These are phyloP conservation scores for Phyllosticta citrichinensis DNA, from an alignment of 2,329 filamentous ascomycete genomes.

Conservation along the genomic window DNA sequence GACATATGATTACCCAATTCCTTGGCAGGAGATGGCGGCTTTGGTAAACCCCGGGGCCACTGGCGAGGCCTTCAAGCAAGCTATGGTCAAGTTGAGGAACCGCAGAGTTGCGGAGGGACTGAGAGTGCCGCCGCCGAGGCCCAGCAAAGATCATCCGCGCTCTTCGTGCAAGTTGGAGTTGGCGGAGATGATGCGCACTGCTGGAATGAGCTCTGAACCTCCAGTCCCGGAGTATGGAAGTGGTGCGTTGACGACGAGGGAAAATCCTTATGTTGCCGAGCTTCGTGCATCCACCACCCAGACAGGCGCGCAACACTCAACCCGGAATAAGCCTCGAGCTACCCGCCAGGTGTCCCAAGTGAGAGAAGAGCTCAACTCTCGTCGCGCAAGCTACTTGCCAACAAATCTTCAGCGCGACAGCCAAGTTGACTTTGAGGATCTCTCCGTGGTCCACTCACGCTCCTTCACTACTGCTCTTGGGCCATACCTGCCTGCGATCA, in stretches of 20 bases:
- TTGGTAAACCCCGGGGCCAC: slow-evolving; percentile 6
- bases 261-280: neutral
- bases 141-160: neutral
- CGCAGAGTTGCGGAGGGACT: neutral
- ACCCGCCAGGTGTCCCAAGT: no score
- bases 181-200: neutral
- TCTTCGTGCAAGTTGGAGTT: neutral
- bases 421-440: no score
- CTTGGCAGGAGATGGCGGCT: slow-evolving; percentile 1
- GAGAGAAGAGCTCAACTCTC: no score
- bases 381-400: no score
- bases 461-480: neutral
- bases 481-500: neutral
- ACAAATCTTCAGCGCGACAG: no score
- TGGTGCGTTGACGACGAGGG: neutral
- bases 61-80: slow-evolving; percentile 7
- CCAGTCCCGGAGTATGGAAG: neutral
- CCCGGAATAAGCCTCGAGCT: no score
- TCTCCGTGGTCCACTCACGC: neutral
- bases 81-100: neutral
- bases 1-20: neutral
- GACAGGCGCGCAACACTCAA: no score
- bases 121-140: neutral
- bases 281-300: neutral
- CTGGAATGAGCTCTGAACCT: neutral